These are phyloP conservation scores for Cornus kousa DNA, from an alignment of 148 eudicot species.

Conservation along the genomic window DNA sequence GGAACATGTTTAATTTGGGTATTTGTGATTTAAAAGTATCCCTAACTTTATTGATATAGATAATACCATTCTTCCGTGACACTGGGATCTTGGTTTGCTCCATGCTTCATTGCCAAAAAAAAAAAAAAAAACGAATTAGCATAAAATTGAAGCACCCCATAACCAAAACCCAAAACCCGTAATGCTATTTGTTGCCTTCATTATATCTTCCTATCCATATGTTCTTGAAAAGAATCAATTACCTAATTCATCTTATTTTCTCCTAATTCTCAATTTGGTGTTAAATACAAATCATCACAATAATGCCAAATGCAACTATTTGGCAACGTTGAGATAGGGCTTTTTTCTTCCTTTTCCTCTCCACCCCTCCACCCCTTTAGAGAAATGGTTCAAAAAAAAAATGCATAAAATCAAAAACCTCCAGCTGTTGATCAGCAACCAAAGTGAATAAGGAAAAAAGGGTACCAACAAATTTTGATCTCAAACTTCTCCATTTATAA, in stretches of 20 bases:
- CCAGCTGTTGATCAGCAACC: too few relatives aligned
- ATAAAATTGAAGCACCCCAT: neutral
- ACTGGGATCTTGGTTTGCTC: conserved; percentile 42
- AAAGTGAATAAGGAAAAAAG: too few relatives aligned
- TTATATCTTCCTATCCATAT: neutral
- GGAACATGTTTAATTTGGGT: conserved; percentile 88
- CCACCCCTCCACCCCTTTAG: too few relatives aligned
- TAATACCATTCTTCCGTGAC: neutral
- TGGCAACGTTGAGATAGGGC: too few relatives aligned
- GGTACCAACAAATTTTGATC: too few relatives aligned
- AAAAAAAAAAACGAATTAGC: neutral
- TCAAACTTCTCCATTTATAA: too few relatives aligned
- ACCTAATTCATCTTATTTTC: conserved; percentile 7
- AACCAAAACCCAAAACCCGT: conserved; percentile 7
- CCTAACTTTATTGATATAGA: conserved; percentile 88
- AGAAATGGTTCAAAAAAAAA: too few relatives aligned
- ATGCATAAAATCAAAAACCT: too few relatives aligned
- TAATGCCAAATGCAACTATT: too few relatives aligned
- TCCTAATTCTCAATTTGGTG: conserved; percentile 3
- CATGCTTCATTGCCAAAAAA: conserved; percentile 38
- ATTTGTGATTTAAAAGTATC: conserved; percentile 83
- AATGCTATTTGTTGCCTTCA: neutral
- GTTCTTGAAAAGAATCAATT: neutral
- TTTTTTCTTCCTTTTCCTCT: too few relatives aligned
- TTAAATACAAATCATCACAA: neutral